Conservation (phyloP, 1,284 basidiomycete genomes). For the Cryptococcus neoformans region DNA sequence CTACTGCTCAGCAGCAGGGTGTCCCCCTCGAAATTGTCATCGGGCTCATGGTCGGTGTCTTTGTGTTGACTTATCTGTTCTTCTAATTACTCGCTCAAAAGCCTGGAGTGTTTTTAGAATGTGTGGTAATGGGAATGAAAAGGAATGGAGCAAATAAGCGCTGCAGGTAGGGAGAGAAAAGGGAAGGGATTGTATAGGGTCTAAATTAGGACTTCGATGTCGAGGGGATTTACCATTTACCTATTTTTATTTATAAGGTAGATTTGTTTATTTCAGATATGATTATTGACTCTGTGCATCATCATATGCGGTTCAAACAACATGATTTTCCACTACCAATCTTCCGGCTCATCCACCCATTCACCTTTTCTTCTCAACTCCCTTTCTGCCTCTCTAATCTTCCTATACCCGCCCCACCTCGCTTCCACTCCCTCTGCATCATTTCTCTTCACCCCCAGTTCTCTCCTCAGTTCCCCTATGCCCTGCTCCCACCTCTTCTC, state of each 20-base stretch:
- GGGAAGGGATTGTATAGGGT: background rate
- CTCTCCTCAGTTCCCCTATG: constrained; percentile 28
- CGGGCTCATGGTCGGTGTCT: constrained; percentile 55
- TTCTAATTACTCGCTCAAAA: constrained; percentile 36
- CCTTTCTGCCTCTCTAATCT: constrained; percentile 46
- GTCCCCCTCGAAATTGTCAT: constrained; percentile 54
- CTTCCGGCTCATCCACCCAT: constrained; percentile 49
- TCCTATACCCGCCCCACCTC: constrained; percentile 49
- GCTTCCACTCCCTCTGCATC: constrained; percentile 33
- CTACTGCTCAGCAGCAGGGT: constrained; percentile 18
- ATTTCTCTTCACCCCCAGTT: constrained; percentile 32
- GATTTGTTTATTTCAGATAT: too few relatives aligned
- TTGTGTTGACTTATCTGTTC: constrained; percentile 57
- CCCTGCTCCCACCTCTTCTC: constrained; percentile 89
- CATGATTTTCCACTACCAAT: constrained; percentile 28
- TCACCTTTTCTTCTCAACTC: constrained; percentile 42
- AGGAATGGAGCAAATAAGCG: background rate
- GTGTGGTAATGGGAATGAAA: constrained; percentile 30
- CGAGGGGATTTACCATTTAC: too few relatives aligned
- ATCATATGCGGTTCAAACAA: too few relatives aligned
- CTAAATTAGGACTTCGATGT: too few relatives aligned
- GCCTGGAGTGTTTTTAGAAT: constrained; percentile 55
- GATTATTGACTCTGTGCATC: too few relatives aligned
- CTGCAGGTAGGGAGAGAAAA: background rate
- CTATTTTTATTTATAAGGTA: too few relatives aligned